A percentile compares a stretch with the other conserved stretches of the same genome.
Evolutionary conservation across 108 stramenopile genomes (phyloP).

Genomic region (Fistulifera solaris): DNA sequence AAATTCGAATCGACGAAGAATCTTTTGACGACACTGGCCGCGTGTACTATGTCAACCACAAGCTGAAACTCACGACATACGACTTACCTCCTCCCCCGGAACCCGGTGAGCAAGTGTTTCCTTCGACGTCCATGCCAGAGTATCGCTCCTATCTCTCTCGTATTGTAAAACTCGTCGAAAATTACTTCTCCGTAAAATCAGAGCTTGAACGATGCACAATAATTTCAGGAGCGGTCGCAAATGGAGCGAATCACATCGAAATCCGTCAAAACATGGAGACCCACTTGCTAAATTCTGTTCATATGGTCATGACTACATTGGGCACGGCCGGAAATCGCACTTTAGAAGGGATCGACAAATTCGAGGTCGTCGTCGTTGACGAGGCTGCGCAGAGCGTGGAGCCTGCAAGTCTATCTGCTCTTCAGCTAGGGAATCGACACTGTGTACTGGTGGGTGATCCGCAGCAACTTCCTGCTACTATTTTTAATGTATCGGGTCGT

Average conservation of each 20-base stretch:
- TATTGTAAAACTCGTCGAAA: slow-evolving; percentile 73
- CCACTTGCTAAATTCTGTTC: slow-evolving; percentile 80
- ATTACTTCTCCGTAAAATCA: slow-evolving; percentile 49
- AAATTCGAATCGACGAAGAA: slow-evolving; percentile 82
- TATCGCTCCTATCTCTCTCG: slow-evolving; percentile 48
- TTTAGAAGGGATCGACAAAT: slow-evolving; percentile 74
- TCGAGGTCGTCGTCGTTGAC: slow-evolving; percentile 96
- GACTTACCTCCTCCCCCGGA: slow-evolving; percentile 77
- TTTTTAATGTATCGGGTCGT: slow-evolving; percentile 79
- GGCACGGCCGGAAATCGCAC: slow-evolving; percentile 83
- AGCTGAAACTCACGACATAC: slow-evolving; percentile 59
- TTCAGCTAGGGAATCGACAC: slow-evolving; percentile 80
- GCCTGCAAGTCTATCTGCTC: slow-evolving; percentile 87
- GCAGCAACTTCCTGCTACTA: slow-evolving; percentile 97
- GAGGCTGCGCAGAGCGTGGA: slow-evolving; percentile 98
- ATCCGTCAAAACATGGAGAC: slow-evolving; percentile 53
- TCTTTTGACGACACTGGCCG: slow-evolving; percentile 29
- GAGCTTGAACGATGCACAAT: slow-evolving; percentile 61
- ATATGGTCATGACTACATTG: slow-evolving; percentile 95
- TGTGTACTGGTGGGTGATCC: slow-evolving; percentile 95
- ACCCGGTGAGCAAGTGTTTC: slow-evolving; percentile 51
- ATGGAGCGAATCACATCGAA: slow-evolving; percentile 31
- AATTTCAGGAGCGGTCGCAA: slow-evolving; percentile 30
- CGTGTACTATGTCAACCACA: slow-evolving; percentile 87
- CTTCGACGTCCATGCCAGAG: slow-evolving; percentile 68